A percentile compares a stretch with the other conserved stretches of the same genome.
These are phyloP conservation scores for Takashimella koratensis DNA, from an alignment of 1,284 basidiomycete genomes.

Conservation along the genomic window DNA sequence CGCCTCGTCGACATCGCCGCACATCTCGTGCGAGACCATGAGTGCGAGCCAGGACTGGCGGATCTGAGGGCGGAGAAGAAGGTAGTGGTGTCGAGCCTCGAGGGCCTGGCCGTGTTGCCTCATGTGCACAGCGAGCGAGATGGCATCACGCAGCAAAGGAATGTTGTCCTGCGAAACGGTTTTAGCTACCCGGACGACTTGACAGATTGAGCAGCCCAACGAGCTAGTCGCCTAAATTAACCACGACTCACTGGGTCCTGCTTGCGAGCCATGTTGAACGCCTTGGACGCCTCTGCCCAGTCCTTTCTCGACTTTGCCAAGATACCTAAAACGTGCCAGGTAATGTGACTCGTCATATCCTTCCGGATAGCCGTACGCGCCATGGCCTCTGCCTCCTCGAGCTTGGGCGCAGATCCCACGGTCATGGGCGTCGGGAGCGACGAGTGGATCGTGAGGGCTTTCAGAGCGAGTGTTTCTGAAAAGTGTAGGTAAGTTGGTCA, in stretches of 20 bases:
- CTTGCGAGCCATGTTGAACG: conserved; percentile 63
- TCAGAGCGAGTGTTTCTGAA: conserved; percentile 93
- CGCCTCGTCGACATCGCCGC: conserved; percentile 69
- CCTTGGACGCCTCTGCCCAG: conserved; percentile 55
- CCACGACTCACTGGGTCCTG: conserved; percentile 85
- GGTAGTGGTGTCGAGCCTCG: conserved; percentile 75
- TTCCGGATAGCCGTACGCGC: conserved; percentile 83
- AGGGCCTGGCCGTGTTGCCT: conserved; percentile 75
- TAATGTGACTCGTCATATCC: conserved; percentile 90
- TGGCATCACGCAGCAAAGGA: conserved; percentile 87
- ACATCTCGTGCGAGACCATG: conserved; percentile 83
- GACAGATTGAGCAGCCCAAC: too few relatives aligned
- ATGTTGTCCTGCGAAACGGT: conserved; percentile 72
- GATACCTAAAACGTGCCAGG: conserved; percentile 97
- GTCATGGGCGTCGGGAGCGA: conserved; percentile 46
- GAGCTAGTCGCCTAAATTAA: too few relatives aligned
- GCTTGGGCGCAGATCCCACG: conserved; percentile 59
- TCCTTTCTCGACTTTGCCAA: conserved; percentile 66
- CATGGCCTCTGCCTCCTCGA: conserved; percentile 68
- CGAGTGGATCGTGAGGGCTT: conserved; percentile 71
- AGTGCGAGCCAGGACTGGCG: conserved; percentile 88
- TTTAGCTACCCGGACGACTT: too few relatives aligned
- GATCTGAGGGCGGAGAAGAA: conserved; percentile 74
- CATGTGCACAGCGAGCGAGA: conserved; percentile 86
- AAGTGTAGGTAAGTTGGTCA: too few relatives aligned